Base-by-base conservation (phyloP, 371 early-diverging fungal species). In the Mortierella sp. region DNA sequence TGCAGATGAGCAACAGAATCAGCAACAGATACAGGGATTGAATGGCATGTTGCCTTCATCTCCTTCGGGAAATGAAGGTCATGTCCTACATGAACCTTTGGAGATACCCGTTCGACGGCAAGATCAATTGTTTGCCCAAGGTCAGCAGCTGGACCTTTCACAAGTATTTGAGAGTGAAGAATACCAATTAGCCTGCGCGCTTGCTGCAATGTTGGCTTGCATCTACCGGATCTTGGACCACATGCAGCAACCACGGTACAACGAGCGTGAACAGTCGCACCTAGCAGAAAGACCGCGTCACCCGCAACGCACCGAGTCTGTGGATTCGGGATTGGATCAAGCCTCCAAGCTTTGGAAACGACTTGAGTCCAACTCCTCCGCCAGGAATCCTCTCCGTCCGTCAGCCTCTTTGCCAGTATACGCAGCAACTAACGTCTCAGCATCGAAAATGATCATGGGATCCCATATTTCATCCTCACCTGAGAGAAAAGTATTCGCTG, bases 91-190 rank as follows among this genome's bases (percentile, higher is more conserved):
- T 10, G 72, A 61, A 24, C 49, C 66, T 38, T 18, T 53, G n/a
- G 62, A 53, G 23, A 54, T 63, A 38, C 54, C 64, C 30, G 6
- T 21, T 12, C 45, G 52, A 27, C 39, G 49, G 46, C 61, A 27
- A 41, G 63, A 51, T 30, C 27, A 51, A 30, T 2, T 12, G 13
- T 16, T 30, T 26, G 2, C 7, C 2, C 51, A 13, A 16, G n/a
- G 9, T 31, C 53, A 52, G 18, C 3, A 24, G 16, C 30, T 78
- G 28, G 61, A 70, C 23, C 49, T 54, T 0, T 47, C 67, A 4
- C 62, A 70, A 14, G 21, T 78, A n/a, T 78, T 70, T 56, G 78
- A 78, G 23, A 78, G 71, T 46, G 66, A 70, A 54, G 78, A 78
- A 34, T 78, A 78, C 34, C 78, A 78, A 45, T 19, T 78, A 54